A percentile compares a stretch with the other conserved stretches of the same genome.
Conservation (phyloP, 257 asterid species). For the Apocynum venetum region DNA sequence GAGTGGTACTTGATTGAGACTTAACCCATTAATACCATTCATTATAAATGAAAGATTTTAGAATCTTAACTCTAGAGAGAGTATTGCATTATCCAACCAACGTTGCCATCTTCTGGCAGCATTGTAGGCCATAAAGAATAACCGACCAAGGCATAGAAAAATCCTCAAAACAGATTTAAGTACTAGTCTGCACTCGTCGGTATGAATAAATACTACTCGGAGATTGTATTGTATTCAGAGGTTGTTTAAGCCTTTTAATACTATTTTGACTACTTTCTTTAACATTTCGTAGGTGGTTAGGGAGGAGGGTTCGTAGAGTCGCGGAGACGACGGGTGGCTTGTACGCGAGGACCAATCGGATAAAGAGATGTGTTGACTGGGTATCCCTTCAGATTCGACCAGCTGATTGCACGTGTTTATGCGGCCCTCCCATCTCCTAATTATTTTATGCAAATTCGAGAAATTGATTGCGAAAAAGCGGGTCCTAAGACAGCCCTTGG, state of each 20-base stretch:
- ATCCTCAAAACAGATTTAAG: background rate
- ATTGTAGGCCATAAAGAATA: background rate
- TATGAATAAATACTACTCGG: too few species aligned
- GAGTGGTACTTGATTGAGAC: background rate
- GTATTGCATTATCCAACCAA: background rate
- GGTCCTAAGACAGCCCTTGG: conserved; percentile 10
- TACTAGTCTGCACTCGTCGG: too few species aligned
- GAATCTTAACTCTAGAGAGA: background rate
- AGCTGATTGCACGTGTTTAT: conserved; percentile 15
- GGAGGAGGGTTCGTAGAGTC: background rate
- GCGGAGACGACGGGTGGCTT: background rate
- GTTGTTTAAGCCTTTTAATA: too few species aligned
- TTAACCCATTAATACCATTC: too few species aligned
- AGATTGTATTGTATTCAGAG: too few species aligned
- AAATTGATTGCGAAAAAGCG: conserved; percentile 3
- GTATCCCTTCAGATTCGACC: conserved; percentile 18
- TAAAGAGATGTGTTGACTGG: conserved; percentile 11
- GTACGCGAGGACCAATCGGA: background rate
- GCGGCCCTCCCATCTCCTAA: conserved; percentile 6
- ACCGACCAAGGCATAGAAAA: conserved; percentile 9
- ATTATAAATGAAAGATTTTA: background rate
- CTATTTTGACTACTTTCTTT: background rate
- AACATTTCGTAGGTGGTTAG: background rate
- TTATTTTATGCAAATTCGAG: background rate
- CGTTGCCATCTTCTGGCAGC: background rate